Base-by-base conservation (phyloP, 768 basidiomycete genomes). In the Daedalea quercina region DNA sequence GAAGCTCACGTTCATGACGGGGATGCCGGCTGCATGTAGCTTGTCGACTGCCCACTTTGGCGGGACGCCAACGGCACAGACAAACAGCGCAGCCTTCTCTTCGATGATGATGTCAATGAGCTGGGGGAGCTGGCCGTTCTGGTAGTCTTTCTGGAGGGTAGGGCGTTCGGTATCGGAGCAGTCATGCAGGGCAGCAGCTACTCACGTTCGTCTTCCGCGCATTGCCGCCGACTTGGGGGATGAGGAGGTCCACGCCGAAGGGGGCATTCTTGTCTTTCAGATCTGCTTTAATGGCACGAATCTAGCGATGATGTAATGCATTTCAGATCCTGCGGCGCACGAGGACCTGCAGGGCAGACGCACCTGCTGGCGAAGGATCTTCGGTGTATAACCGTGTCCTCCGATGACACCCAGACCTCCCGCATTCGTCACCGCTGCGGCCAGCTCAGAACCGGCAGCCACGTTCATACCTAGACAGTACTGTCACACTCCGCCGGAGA, bases 391-490 rank as follows among this genome's bases (percentile, higher is more conserved):
- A 0, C 90, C 90, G 28, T 87, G 75, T 50, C 94, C 94, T 34
- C 94, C 94, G 55, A 97, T 91, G 48, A 95, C 91, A 57, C 94
- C 94, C 41, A 96, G 60, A 48, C 94, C 94, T 45, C 94, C 93
- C 24, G 92, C 94, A 62, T 95, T 96, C 42, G 90, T 91, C 53
- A 95, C 93, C 35, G 90, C 93, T 37, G 93, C 94, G 17, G 92
- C 93, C 23, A 94, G 81, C 67, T 94, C 91, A 17, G 93, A 80
- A 22, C 83, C 83, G 7, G 81, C 80, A 19, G 82, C 80, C 15
- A 82, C 80, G 57, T 83, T 83, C 81, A 81, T 82, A 26, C 83
- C 78, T 78, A n/a, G n/a, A 19, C 24, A 34, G 9, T 24, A 6
- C 35, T 3, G 28, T 17, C 20, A 15, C 42, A 28, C 22, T 15